A percentile compares a stretch with the other conserved stretches of the same genome.
Conservation (phyloP, 73 alveolate genomes). For the Blepharisma japonicum region DNA sequence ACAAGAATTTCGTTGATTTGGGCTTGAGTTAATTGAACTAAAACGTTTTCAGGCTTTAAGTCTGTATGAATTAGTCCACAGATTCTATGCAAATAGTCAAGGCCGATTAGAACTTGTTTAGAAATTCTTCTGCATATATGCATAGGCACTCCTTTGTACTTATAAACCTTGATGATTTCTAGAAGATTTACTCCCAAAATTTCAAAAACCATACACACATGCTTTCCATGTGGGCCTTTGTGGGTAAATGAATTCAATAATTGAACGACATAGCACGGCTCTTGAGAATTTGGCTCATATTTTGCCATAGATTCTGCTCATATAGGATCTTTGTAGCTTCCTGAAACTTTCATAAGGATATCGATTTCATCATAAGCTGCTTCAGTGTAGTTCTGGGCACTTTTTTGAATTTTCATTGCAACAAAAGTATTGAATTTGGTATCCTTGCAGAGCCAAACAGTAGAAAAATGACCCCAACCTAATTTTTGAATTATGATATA, state of each 20-base stretch:
- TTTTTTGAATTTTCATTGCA: constrained; percentile 93
- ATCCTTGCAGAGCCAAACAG: constrained; percentile 98
- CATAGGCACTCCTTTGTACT: constrained; percentile 57
- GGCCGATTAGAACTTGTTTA: constrained; percentile 90
- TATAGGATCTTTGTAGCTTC: constrained; percentile 74
- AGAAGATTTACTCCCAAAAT: constrained; percentile 96
- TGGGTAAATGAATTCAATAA: constrained; percentile 75
- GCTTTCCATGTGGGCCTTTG: constrained; percentile 85
- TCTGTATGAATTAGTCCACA: constrained; percentile 97
- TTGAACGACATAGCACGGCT: constrained; percentile 29
- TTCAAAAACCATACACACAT: constrained; percentile 97
- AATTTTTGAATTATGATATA: constrained; percentile 89
- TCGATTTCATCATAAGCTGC: constrained; percentile 99
- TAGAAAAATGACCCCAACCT: constrained; percentile 99
- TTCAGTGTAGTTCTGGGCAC: constrained; percentile 96
- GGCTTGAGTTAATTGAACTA: constrained; percentile 38
- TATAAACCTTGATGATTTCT: constrained; percentile 85
- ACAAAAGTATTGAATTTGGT: constrained; percentile 78
- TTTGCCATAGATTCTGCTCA: constrained; percentile 44
- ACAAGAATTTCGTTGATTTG: constrained; percentile 18
- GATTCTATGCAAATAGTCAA: constrained; percentile 92
- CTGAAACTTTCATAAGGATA: constrained; percentile 89
- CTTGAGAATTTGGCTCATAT: not conserved
- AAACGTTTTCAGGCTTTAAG: constrained; percentile 94
- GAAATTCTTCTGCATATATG: constrained; percentile 66